Evolutionary conservation across 805 yeast genomes (phyloP).

Genomic region (Sungouiozyma intestinalis): DNA sequence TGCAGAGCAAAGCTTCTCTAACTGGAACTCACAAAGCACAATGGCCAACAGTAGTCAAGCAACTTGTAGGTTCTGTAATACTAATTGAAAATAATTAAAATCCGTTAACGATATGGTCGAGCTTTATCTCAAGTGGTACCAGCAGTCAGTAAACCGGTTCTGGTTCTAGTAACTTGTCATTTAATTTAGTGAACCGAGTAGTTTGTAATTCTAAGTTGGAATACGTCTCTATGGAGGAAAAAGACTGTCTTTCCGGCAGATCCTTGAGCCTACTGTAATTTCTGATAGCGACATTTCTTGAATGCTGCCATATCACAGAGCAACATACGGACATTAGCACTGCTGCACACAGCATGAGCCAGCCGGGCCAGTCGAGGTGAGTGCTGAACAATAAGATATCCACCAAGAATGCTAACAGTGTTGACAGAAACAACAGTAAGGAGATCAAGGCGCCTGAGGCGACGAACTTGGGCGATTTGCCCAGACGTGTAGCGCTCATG

Average conservation of each 20-base stretch:
- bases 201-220: constrained; percentile 1
- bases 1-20: no score
- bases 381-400: constrained; percentile 75
- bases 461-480: constrained; percentile 28
- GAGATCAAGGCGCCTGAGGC: constrained; percentile 42
- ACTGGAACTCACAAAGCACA: no score
- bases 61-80: no score
- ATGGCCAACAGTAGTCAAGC: no score
- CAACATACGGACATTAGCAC: constrained; percentile 54
- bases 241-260: background rate
- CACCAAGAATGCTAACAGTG: constrained; percentile 66
- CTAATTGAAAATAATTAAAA: no score
- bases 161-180: constrained; percentile 5
- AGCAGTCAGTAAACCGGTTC: background rate
- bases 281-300: constrained; percentile 44
- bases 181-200: background rate
- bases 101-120: background rate
- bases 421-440: constrained; percentile 56
- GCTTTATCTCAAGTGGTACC: background rate
- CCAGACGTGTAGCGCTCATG: constrained; percentile 31
- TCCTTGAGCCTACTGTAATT: constrained; percentile 11
- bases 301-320: constrained; percentile 57
- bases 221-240: constrained; percentile 7
- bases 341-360: constrained; percentile 68
- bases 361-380: constrained; percentile 70